Base-by-base conservation (phyloP, 306 rosid species). In the Quercus mongolica region DNA sequence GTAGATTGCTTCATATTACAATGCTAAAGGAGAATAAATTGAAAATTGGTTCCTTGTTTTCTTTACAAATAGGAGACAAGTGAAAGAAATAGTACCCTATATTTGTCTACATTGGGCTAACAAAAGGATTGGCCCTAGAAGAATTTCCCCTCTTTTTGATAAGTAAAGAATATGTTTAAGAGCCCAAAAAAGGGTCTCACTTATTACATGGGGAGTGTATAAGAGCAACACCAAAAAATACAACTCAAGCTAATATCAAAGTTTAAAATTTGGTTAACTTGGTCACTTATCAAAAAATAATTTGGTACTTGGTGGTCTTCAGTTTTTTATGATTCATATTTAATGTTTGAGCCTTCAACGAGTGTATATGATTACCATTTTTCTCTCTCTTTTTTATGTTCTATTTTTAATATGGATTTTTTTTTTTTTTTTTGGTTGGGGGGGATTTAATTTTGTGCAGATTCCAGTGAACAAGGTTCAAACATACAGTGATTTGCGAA, bases 391-490 rank as follows among this genome's bases (percentile, higher is more conserved):
- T 62, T 68, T 55, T 62, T 68, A 71, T 69, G 51, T 62, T 76
- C 76, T 41, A 8, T 41, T 41, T 41, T 41, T 41, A 41, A 41
- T 41, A 8, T 41, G 46, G 46, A 41, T 8, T 0, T 33, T 33
- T 35, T 38, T 6, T 21, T 21, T 21, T 21, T 38, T 38, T 41
- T 41, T 41, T 8, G 46, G 46, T 8, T 8, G 46, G 46, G 46
- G 46, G 19, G 54, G 73, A 57, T 38, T 72, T 75, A 75, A 49
- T 68, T 81, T 63, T 69, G 21, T 90, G 89, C 98, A 95, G 99
- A 86, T 95, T 85, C 99, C 99, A 26, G 99, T 95, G 82, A 93
- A 83, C 78, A 91, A 83, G 84, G 99, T 95, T 82, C 88, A 15
- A 74, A 93, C 99, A 58, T 95, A 86, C 82, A 86, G 93, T 75